These are phyloP conservation scores for Sporopachydermia lactativora DNA, from an alignment of 805 yeast genomes.

Conservation along the genomic window DNA sequence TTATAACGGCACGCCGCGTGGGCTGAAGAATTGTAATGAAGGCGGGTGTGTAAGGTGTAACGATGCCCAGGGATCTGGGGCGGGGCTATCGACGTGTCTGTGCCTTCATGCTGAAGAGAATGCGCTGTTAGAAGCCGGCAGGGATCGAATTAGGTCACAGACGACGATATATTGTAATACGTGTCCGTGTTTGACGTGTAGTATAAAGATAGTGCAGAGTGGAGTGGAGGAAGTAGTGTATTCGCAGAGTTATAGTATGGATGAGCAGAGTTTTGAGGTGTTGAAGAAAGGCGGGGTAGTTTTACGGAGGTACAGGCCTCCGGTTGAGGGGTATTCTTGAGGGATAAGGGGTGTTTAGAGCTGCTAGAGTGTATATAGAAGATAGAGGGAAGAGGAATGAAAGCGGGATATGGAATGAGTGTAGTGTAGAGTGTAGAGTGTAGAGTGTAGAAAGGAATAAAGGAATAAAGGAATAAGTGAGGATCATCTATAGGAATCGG, in stretches of 20 bases:
- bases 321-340: slow-evolving; percentile 17
- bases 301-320: slow-evolving; percentile 45
- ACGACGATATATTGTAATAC: slow-evolving; percentile 82
- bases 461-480: too few species aligned
- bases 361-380: too few species aligned
- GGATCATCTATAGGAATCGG: too few species aligned
- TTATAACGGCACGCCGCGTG: slow-evolving; percentile 93
- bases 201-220: slow-evolving; percentile 86
- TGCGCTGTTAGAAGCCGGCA: slow-evolving; percentile 86
- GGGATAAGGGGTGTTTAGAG: too few species aligned
- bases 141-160: slow-evolving; percentile 56
- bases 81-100: slow-evolving; percentile 73
- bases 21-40: slow-evolving; percentile 75
- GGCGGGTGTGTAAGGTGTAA: slow-evolving; percentile 95
- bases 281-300: slow-evolving; percentile 59
- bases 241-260: slow-evolving; percentile 89
- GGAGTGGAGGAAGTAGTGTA: slow-evolving; percentile 90
- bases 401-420: too few species aligned
- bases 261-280: slow-evolving; percentile 55
- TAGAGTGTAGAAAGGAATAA: too few species aligned
- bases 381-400: too few species aligned
- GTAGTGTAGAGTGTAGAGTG: too few species aligned
- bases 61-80: slow-evolving; percentile 31
- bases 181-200: slow-evolving; percentile 93
- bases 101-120: slow-evolving; percentile 97